Evolutionary conservation across 345 rosid genomes (phyloP).

Genomic region (Barbarea vulgaris): DNA sequence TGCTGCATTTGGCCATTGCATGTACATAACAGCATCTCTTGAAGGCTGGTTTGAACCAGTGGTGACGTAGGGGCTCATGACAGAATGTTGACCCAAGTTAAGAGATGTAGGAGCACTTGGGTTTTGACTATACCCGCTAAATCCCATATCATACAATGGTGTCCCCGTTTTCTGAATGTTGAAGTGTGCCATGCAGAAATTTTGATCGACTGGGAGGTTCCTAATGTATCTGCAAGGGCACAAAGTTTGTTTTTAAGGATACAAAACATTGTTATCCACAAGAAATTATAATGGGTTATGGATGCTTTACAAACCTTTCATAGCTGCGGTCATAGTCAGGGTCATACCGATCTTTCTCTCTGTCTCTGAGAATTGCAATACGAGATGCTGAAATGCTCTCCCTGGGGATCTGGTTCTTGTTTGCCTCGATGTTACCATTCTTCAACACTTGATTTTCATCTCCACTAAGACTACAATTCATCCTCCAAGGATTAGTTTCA

Average conservation of each 20-base stretch:
- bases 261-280: neutral
- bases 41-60: conserved; percentile 52
- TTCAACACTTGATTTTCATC: conserved; percentile 60
- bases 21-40: conserved; percentile 51
- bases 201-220: conserved; percentile 65
- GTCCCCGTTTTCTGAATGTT: conserved; percentile 66
- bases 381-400: conserved; percentile 56
- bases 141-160: conserved; percentile 61
- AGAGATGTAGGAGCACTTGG: conserved; percentile 52
- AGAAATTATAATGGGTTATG: neutral
- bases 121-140: conserved; percentile 59
- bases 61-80: conserved; percentile 56
- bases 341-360: conserved; percentile 85
- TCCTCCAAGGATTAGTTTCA: conserved; percentile 34
- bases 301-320: conserved; percentile 48
- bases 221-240: conserved; percentile 62
- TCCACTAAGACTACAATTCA: conserved; percentile 35
- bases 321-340: conserved; percentile 91
- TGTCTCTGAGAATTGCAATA: conserved; percentile 82
- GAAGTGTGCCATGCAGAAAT: conserved; percentile 50
- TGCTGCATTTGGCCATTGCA: conserved; percentile 84
- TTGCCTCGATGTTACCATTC: conserved; percentile 47
- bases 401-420: conserved; percentile 43
- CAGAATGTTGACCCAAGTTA: conserved; percentile 53
- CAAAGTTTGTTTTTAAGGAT: neutral